Conservation (phyloP, 2,329 filamentous ascomycete species). For the Neonectria coccinea region DNA sequence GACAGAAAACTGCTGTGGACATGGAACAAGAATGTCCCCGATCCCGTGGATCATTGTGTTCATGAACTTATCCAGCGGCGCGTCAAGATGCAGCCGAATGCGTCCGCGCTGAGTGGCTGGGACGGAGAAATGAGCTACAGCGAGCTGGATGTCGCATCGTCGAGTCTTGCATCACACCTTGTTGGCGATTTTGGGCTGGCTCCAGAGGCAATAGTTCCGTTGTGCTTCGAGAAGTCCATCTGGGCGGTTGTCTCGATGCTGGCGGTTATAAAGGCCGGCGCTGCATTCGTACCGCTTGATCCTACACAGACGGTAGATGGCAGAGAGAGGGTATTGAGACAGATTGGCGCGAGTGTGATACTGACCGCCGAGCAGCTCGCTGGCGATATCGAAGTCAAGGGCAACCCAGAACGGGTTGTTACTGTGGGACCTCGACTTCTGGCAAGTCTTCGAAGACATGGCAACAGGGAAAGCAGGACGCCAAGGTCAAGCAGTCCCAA, state of each 20-base stretch:
- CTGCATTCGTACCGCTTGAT: slow-evolving; percentile 24
- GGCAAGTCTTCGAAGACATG: not conserved
- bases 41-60: slow-evolving; percentile 8
- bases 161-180: slow-evolving; percentile 24
- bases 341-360: slow-evolving; percentile 6
- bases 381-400: not conserved
- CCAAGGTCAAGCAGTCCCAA: not conserved
- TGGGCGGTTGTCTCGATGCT: slow-evolving; percentile 22
- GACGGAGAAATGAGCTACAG: slow-evolving; percentile 30
- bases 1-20: slow-evolving; percentile 18
- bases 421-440: slow-evolving; percentile 8
- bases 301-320: slow-evolving; percentile 1
- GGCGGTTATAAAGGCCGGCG: slow-evolving; percentile 21
- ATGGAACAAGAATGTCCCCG: slow-evolving; percentile 24
- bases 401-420: not conserved
- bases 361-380: slow-evolving; percentile 12
- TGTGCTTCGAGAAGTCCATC: slow-evolving; percentile 28
- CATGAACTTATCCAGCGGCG: slow-evolving; percentile 25
- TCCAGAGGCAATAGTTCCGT: slow-evolving; percentile 9
- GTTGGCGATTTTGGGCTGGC: not conserved
- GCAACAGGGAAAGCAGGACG: not conserved
- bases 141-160: slow-evolving; percentile 23
- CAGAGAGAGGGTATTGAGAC: not conserved
- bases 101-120: slow-evolving; percentile 21
- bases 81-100: slow-evolving; percentile 6